phyloP scores from a whole-genome alignment of 441 rosid genomes.

The Gossypium lobatum region DNA sequence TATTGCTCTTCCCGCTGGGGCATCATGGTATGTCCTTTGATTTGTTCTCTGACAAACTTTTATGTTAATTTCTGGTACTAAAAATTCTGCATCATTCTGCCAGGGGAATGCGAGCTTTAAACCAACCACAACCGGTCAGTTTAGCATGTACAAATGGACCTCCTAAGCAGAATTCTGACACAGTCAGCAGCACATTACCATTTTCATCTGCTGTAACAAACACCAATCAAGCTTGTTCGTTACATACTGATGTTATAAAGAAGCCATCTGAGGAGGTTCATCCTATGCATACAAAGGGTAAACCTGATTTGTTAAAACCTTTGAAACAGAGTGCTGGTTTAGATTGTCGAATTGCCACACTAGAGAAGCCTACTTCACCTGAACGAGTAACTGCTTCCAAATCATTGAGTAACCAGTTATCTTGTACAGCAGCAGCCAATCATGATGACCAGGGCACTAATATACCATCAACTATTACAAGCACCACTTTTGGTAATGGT shows the following conservation, averaged over 20 bases:
- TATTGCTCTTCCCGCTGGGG: conserved; percentile 76
- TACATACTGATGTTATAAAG: conserved; percentile 34
- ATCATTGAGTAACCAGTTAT: conserved; percentile 23
- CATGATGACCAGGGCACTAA: conserved; percentile 26
- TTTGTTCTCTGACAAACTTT: not conserved
- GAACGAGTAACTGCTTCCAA: conserved; percentile 22
- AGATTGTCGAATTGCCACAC: conserved; percentile 23
- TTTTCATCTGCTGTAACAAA: conserved; percentile 40
- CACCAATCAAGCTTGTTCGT: conserved; percentile 29
- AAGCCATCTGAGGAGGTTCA: conserved; percentile 46
- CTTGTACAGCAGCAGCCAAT: conserved; percentile 30
- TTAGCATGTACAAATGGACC: conserved; percentile 45
- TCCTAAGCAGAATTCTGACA: conserved; percentile 43
- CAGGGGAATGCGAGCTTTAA: conserved; percentile 78
- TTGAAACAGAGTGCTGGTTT: conserved; percentile 29
- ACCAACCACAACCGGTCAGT: conserved; percentile 38
- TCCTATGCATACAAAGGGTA: conserved; percentile 30
- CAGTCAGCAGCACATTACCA: conserved; percentile 28
- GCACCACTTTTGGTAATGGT: conserved; percentile 26
- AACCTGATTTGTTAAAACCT: conserved; percentile 34
- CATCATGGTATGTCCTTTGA: conserved; percentile 61
- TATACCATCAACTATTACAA: conserved; percentile 25
- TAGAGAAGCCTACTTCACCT: conserved; percentile 34
- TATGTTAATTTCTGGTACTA: conserved; percentile 14
- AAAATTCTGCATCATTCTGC: conserved; percentile 13